These are phyloP conservation scores for Sclerospora graminicola DNA, from an alignment of 352 stramenopile species.

Conservation along the genomic window DNA sequence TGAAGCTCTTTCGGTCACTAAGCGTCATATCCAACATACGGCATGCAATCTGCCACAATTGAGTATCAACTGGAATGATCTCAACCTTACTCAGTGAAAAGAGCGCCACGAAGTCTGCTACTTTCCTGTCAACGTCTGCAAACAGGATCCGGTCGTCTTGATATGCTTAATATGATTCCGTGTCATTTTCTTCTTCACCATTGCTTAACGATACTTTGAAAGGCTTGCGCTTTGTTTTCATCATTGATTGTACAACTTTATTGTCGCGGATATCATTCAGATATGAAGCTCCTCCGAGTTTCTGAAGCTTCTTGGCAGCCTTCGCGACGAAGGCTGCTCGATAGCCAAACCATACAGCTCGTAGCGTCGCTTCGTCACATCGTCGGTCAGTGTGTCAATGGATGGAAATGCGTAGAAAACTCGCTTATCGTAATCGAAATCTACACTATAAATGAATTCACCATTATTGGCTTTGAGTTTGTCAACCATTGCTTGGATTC, in stretches of 20 bases:
- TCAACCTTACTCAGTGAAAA: conserved; percentile 91
- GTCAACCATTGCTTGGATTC: conserved; percentile 92
- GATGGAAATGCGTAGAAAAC: conserved; percentile 88
- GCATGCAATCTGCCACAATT: conserved; percentile 94
- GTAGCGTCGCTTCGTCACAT: conserved; percentile 81
- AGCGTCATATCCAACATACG: conserved; percentile 56
- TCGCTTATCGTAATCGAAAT: not conserved
- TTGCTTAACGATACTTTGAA: not conserved
- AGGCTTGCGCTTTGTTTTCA: conserved; percentile 7
- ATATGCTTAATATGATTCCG: conserved; percentile 19
- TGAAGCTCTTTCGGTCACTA: conserved; percentile 61
- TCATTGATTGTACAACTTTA: conserved; percentile 3
- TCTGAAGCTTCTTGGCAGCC: conserved; percentile 57
- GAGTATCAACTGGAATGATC: conserved; percentile 94
- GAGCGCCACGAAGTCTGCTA: conserved; percentile 95
- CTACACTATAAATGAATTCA: conserved; percentile 29
- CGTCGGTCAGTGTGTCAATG: conserved; percentile 47
- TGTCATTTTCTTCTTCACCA: not conserved
- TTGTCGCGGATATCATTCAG: conserved; percentile 40
- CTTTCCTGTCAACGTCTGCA: conserved; percentile 88
- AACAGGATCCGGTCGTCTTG: conserved; percentile 57
- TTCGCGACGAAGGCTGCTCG: conserved; percentile 83
- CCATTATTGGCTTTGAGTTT: conserved; percentile 87
- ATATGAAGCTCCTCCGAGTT: conserved; percentile 52
- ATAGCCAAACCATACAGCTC: conserved; percentile 84